Percentiles rank a stretch among this genome's conserved stretches.
Conservation (phyloP, 352 stramenopile species). For the Phytophthora europaea region DNA sequence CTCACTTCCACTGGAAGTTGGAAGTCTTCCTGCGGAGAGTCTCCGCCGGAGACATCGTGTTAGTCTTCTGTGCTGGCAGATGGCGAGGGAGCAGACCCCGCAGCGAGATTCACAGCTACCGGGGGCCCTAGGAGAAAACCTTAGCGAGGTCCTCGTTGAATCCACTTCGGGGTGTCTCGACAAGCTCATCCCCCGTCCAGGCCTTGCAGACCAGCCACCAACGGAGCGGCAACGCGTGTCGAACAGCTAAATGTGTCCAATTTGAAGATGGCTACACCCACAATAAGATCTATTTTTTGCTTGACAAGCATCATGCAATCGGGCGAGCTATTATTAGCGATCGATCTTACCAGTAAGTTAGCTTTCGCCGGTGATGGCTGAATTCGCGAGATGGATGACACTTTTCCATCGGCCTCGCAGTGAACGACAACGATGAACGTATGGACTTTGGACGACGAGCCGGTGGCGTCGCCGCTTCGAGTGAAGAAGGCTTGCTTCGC, state of each 20-base stretch:
- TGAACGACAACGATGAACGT: constrained; percentile 34
- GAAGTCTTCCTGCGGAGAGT: background rate
- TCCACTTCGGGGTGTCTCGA: constrained; percentile 25
- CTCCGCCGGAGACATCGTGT: constrained; percentile 19
- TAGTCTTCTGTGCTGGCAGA: constrained; percentile 25
- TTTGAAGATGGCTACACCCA: constrained; percentile 10
- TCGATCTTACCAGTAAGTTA: constrained; percentile 10
- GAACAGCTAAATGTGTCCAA: constrained; percentile 14
- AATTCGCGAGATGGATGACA: constrained; percentile 3
- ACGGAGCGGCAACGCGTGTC: background rate
- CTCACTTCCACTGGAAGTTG: background rate
- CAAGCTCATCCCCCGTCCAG: constrained; percentile 20
- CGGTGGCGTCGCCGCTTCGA: constrained; percentile 8
- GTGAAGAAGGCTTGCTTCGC: constrained; percentile 25
- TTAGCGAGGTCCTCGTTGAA: constrained; percentile 7
- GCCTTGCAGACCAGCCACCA: background rate
- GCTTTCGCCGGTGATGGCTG: background rate
- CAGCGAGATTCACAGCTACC: constrained; percentile 20
- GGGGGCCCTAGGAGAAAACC: background rate
- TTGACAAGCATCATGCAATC: constrained; percentile 4
- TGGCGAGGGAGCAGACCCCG: constrained; percentile 18
- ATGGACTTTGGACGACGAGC: constrained; percentile 32
- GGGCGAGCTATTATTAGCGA: constrained; percentile 25
- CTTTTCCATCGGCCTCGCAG: constrained; percentile 18
- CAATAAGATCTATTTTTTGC: constrained; percentile 36